Percentiles rank a stretch among this genome's conserved stretches.
Conservation (phyloP, 1,139 yeast species). For the Saccharomyces hybrid region DNA sequence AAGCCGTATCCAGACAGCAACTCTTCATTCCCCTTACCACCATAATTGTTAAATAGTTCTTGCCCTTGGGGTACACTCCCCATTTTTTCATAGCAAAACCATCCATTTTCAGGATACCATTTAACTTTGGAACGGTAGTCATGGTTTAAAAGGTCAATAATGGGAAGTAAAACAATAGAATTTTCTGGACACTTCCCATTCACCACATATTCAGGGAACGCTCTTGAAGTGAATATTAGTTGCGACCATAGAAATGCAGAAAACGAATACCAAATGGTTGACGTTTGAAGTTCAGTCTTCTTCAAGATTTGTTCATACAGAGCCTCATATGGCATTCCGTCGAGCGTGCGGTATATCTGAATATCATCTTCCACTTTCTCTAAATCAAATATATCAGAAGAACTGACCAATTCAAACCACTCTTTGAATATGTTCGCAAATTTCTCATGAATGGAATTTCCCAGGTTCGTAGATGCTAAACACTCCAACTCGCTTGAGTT, state of each 20-base stretch:
- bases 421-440: conserved; percentile 30
- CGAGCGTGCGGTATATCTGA: background rate
- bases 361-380: background rate
- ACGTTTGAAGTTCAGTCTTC: conserved; percentile 3
- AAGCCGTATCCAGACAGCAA: conserved; percentile 56
- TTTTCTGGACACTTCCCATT: conserved; percentile 22
- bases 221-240: conserved; percentile 63
- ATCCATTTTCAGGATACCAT: conserved; percentile 43
- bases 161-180: conserved; percentile 62
- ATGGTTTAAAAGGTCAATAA: conserved; percentile 74
- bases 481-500: conserved; percentile 41
- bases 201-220: conserved; percentile 61
- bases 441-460: conserved; percentile 31
- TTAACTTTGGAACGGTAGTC: conserved; percentile 50
- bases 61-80: conserved; percentile 30
- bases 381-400: background rate
- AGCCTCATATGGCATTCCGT: conserved; percentile 6
- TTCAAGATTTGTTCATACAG: conserved; percentile 7
- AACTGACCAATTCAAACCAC: conserved; percentile 24
- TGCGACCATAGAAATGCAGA: conserved; percentile 69
- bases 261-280: conserved; percentile 49
- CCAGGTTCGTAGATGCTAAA: conserved; percentile 55
- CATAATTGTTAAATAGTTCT: conserved; percentile 74
- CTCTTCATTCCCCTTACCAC: conserved; percentile 80
- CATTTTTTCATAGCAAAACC: conserved; percentile 22